Evolutionary conservation across 257 asterid species (phyloP).

Genomic region (Salvia miltiorrhiza): DNA sequence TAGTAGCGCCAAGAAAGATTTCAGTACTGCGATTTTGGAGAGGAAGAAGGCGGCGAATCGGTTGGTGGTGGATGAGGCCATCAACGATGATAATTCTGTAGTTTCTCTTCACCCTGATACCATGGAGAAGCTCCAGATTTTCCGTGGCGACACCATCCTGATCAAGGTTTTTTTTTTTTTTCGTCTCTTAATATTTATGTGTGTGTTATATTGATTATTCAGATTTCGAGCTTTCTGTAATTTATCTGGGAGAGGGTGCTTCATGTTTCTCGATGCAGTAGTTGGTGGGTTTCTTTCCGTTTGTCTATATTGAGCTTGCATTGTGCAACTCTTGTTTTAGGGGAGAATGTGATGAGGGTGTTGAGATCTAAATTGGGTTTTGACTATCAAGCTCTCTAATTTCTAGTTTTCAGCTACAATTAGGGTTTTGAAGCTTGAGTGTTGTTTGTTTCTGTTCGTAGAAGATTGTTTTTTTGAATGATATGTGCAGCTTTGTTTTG

Average conservation of each 20-base stretch:
- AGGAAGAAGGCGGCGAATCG: slow-evolving; percentile 78
- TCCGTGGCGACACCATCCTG: slow-evolving; percentile 77
- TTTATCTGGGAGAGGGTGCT: neutral
- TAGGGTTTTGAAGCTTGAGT: neutral
- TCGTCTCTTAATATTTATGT: neutral
- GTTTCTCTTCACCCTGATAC: slow-evolving; percentile 69
- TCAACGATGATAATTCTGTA: slow-evolving; percentile 76
- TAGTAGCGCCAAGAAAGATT: slow-evolving; percentile 70
- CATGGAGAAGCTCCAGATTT: slow-evolving; percentile 87
- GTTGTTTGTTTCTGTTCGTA: neutral
- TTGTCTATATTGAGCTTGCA: neutral
- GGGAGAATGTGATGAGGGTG: neutral
- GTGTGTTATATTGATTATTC: neutral
- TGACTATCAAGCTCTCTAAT: neutral
- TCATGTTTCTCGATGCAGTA: neutral
- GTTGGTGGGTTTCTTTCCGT: neutral
- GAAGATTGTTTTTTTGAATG: neutral
- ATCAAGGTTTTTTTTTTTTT: slow-evolving; percentile 49
- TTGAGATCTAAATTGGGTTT: slow-evolving; percentile 1
- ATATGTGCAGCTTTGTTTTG: neutral
- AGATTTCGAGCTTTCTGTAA: neutral
- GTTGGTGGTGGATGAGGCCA: slow-evolving; percentile 70
- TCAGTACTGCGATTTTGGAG: slow-evolving; percentile 77
- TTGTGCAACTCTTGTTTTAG: neutral
- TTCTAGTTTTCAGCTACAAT: neutral